Conservation (phyloP, 495 filamentous ascomycete genomes). For the Cudoniella acicularis region DNA sequence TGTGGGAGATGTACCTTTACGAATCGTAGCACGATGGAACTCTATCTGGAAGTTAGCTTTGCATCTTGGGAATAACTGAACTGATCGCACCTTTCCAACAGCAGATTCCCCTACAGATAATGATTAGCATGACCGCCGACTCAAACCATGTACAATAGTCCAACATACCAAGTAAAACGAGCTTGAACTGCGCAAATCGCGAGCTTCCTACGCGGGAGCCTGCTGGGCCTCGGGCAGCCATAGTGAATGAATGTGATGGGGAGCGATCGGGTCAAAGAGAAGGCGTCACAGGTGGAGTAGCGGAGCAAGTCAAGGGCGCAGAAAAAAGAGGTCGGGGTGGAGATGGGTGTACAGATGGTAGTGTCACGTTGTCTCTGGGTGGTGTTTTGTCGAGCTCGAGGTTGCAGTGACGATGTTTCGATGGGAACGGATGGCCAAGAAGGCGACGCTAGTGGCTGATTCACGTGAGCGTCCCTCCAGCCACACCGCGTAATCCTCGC, state of each 20-base stretch:
- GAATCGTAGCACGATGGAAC: slow-evolving; percentile 94
- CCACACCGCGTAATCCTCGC: slow-evolving; percentile 13
- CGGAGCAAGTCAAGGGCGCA: not conserved
- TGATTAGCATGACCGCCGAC: too few relatives aligned
- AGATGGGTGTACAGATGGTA: not conserved
- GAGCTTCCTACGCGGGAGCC: slow-evolving; percentile 65
- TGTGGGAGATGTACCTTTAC: slow-evolving; percentile 70
- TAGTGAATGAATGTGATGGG: slow-evolving; percentile 30
- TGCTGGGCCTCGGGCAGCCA: slow-evolving; percentile 78
- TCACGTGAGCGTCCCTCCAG: slow-evolving; percentile 1
- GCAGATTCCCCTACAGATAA: slow-evolving; percentile 79
- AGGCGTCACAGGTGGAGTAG: not conserved
- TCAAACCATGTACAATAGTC: too few relatives aligned
- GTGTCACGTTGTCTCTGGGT: not conserved
- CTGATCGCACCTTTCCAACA: slow-evolving; percentile 80
- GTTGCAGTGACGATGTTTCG: slow-evolving; percentile 16
- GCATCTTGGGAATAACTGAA: slow-evolving; percentile 6
- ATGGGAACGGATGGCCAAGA: not conserved
- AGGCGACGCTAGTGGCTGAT: not conserved
- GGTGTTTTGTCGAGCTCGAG: not conserved
- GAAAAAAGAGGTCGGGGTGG: not conserved
- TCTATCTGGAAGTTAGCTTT: slow-evolving; percentile 55
- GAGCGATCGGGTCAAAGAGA: not conserved
- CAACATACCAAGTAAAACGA: slow-evolving; percentile 88
- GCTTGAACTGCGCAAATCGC: slow-evolving; percentile 98